Evolutionary conservation across 352 stramenopile species (phyloP), one percentile per base, ranked within the genome.

Genomic region (Phytophthora ramorum): DNA sequence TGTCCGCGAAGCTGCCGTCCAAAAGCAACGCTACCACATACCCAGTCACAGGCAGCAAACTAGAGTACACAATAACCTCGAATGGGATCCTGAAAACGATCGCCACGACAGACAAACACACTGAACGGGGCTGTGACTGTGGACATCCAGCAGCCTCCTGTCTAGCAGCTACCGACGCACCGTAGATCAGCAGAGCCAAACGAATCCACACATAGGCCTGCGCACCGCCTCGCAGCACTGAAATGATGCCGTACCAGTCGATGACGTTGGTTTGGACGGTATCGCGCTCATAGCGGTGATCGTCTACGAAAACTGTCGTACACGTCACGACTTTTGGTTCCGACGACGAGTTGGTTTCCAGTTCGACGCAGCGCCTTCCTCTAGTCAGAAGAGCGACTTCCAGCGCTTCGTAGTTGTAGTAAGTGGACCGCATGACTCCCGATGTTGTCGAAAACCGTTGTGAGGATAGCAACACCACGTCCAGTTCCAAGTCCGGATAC

Each of bases 181-280:
- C 65, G 2, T 63, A 69, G 3, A 72, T 37, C 3, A 90, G 52
- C 38, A 87, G 22, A 12, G 63, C 0, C 3, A 88, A 57, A 2
- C 79, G 79, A 28, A 84, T 26, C 69, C 72, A 85, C n/a, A 90
- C 62, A 41, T 89, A 87, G 2, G 57, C 17, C 38, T 89, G 81
- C 1, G 75, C 68, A 8, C 58, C 28, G 4, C 56, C 63, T 19
- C 78, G 78, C 37, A 87, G 22, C 2, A 56, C 9, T 1, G 72
- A 57, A 9, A 73, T 73, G 24, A 83, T 46, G 2, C 14, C 12
- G 19, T 78, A 81, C 64, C 66, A 78, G 16, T 85, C 72, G 4
- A 62, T 55, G 2, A 71, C 54, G 26, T 80, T 79, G 5, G 69
- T 80, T 52, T 73, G 65, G 0, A 86, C 4, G 1, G 63, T 49